Evolutionary conservation across 1,139 yeast genomes (phyloP).

Genomic region (Candida pseudoviswanathii): DNA sequence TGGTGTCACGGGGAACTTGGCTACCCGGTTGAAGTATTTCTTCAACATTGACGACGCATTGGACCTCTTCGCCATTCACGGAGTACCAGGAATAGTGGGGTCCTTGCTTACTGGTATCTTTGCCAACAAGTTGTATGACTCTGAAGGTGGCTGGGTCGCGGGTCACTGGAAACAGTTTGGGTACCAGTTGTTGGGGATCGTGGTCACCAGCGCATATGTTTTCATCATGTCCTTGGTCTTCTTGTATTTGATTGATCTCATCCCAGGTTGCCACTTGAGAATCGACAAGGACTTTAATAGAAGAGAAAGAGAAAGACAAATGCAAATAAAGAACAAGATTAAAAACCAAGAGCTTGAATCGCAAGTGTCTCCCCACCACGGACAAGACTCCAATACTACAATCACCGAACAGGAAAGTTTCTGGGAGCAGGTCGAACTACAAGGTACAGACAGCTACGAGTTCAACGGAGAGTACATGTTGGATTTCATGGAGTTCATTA

Average conservation of each 20-base stretch:
- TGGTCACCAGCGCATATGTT: slow-evolving; percentile 43
- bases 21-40: slow-evolving; percentile 45
- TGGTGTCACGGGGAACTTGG: slow-evolving; percentile 37
- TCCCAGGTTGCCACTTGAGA: slow-evolving; percentile 52
- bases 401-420: slow-evolving; percentile 16
- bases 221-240: slow-evolving; percentile 38
- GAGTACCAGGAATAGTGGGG: slow-evolving; percentile 47
- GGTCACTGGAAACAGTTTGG: slow-evolving; percentile 51
- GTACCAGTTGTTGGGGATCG: slow-evolving; percentile 49
- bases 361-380: slow-evolving; percentile 20
- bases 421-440: slow-evolving; percentile 40
- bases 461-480: slow-evolving; percentile 54
- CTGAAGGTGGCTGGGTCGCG: slow-evolving; percentile 52
- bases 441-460: slow-evolving; percentile 53
- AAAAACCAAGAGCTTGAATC: slow-evolving; percentile 21
- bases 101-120: slow-evolving; percentile 47
- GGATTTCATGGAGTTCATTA: slow-evolving; percentile 51
- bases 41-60: slow-evolving; percentile 46
- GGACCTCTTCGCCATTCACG: slow-evolving; percentile 50
- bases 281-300: slow-evolving; percentile 45
- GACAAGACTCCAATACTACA: background rate
- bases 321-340: slow-evolving; percentile 2
- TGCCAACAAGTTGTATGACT: slow-evolving; percentile 33
- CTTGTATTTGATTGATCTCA: slow-evolving; percentile 41
- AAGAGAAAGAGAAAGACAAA: slow-evolving; percentile 26